These are phyloP conservation scores for Ehretia macrophylla DNA, from an alignment of 257 asterid genomes.

Conservation along the genomic window DNA sequence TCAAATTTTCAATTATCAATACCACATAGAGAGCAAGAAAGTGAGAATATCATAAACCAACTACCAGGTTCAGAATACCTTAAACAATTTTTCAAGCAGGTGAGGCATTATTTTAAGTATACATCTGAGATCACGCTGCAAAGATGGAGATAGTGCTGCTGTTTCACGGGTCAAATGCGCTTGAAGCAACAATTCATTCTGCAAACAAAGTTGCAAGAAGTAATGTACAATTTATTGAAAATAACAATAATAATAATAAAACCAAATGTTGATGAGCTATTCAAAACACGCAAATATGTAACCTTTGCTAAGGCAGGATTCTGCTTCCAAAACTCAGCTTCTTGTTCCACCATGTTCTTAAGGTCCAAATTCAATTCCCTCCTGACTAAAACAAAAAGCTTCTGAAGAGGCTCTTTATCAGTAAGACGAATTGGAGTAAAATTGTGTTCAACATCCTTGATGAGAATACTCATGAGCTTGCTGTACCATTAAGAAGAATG, in stretches of 20 bases:
- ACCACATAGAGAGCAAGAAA: neutral
- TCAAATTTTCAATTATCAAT: too few species aligned
- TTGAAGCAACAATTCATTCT: slow-evolving; percentile 95
- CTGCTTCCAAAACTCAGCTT: slow-evolving; percentile 94
- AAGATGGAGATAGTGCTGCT: slow-evolving; percentile 64
- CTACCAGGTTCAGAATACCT: slow-evolving; percentile 42
- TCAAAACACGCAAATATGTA: slow-evolving; percentile 14
- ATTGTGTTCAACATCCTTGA: slow-evolving; percentile 91
- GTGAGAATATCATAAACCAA: neutral
- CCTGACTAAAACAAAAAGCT: slow-evolving; percentile 81
- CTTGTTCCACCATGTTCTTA: slow-evolving; percentile 90
- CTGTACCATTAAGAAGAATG: slow-evolving; percentile 43
- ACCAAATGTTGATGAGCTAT: slow-evolving; percentile 16
- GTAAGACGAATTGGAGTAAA: slow-evolving; percentile 94
- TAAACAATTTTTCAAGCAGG: slow-evolving; percentile 96
- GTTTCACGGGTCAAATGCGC: slow-evolving; percentile 95
- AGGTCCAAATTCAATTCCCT: slow-evolving; percentile 95
- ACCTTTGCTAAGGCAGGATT: slow-evolving; percentile 99
- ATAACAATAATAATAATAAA: too few species aligned
- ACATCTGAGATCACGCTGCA: slow-evolving; percentile 72
- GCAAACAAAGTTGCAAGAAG: slow-evolving; percentile 23
- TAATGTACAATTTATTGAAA: slow-evolving; percentile 14
- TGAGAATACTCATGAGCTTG: slow-evolving; percentile 93
- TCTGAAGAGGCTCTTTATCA: slow-evolving; percentile 96
- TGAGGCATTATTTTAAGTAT: slow-evolving; percentile 95